These are phyloP conservation scores for Rhododendron simsii DNA, from an alignment of 148 eudicot species.

Conservation along the genomic window DNA sequence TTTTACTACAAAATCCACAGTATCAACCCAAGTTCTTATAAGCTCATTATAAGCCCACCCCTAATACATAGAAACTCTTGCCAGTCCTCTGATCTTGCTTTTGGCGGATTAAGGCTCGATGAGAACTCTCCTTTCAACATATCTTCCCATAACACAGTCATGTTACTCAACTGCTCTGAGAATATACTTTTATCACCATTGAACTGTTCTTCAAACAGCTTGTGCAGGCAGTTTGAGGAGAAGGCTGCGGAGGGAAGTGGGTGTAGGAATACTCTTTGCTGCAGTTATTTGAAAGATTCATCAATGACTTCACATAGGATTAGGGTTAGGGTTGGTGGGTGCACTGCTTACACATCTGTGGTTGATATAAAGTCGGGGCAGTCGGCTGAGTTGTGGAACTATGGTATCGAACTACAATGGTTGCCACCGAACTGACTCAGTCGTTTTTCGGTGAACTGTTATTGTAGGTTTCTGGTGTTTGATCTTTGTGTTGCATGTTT, in stretches of 20 bases:
- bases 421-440: conserved; percentile 16
- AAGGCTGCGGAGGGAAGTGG: conserved; percentile 13
- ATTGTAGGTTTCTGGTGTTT: background rate
- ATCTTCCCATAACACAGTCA: conserved; percentile 26
- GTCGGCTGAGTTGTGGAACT: conserved; percentile 12
- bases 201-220: conserved; percentile 23
- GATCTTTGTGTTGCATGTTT: background rate
- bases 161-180: conserved; percentile 29
- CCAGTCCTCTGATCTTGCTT: conserved; percentile 21
- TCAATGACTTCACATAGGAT: conserved; percentile 25
- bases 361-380: conserved; percentile 17
- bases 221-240: conserved; percentile 24
- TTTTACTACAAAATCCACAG: conserved; percentile 25
- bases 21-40: conserved; percentile 10
- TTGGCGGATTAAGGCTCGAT: conserved; percentile 17
- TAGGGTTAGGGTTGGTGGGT: conserved; percentile 29
- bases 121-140: conserved; percentile 32
- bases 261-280: conserved; percentile 29
- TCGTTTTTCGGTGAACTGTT: background rate
- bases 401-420: conserved; percentile 35
- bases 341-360: conserved; percentile 28
- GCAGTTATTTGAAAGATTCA: conserved; percentile 24
- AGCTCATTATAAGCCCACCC: conserved; percentile 23
- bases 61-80: conserved; percentile 8
- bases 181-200: conserved; percentile 24